Percentiles rank a stretch among this genome's conserved stretches.
Conservation (phyloP, 495 filamentous ascomycete genomes). For the Tuber borchii region DNA sequence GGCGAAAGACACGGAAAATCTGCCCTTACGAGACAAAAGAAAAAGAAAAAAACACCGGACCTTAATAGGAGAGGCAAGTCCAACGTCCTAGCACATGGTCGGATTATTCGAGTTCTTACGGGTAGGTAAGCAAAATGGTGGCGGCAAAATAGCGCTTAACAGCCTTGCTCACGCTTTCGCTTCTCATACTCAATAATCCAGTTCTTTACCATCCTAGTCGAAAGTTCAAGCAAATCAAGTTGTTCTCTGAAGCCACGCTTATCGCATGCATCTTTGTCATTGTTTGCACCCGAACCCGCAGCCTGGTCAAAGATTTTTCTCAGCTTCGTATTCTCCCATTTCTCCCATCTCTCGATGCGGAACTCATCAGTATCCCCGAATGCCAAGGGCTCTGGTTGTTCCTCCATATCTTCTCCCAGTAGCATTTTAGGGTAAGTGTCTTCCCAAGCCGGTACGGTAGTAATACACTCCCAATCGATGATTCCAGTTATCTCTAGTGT, state of each 20-base stretch:
- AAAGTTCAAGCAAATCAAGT: slow-evolving; percentile 31
- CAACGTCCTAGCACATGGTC: too few relatives aligned
- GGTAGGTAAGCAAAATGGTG: too few relatives aligned
- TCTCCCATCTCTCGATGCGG: slow-evolving; percentile 28
- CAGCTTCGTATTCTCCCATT: slow-evolving; percentile 27
- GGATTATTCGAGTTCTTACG: too few relatives aligned
- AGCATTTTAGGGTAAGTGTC: slow-evolving; percentile 49
- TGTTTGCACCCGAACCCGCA: slow-evolving; percentile 18
- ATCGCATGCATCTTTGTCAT: slow-evolving; percentile 38
- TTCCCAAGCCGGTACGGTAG: slow-evolving; percentile 48
- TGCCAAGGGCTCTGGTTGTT: slow-evolving; percentile 38
- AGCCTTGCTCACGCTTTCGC: background rate
- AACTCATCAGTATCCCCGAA: slow-evolving; percentile 39
- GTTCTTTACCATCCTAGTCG: slow-evolving; percentile 24
- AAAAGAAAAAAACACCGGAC: too few relatives aligned
- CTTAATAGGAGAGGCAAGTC: too few relatives aligned
- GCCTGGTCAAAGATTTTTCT: slow-evolving; percentile 16
- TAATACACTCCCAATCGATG: slow-evolving; percentile 53
- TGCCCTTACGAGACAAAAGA: too few relatives aligned
- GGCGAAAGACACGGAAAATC: too few relatives aligned
- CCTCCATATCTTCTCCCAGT: slow-evolving; percentile 24
- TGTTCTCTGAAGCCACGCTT: slow-evolving; percentile 21
- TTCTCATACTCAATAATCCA: slow-evolving; percentile 24
- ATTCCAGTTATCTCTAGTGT: slow-evolving; percentile 47
- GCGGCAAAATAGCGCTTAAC: background rate